Evolutionary conservation across 2,329 filamentous ascomycete species (phyloP).

Genomic region (Periconia macrospinosa): DNA sequence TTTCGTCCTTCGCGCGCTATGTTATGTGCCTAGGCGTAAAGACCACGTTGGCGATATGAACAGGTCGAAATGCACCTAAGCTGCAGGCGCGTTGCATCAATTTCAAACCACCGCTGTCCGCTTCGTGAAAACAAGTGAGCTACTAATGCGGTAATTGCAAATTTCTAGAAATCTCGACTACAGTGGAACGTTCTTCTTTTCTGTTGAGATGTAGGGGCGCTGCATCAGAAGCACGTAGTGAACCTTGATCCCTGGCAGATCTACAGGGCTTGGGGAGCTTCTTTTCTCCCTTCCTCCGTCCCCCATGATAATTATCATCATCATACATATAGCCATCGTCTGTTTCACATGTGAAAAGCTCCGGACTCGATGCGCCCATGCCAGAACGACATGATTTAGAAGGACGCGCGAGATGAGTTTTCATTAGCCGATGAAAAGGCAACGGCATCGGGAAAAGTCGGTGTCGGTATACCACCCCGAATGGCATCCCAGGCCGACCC

Average conservation of each 20-base stretch:
- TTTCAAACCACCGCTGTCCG: too few species aligned
- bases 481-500: too few species aligned
- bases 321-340: background rate
- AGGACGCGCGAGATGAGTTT: too few species aligned
- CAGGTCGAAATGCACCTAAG: slow-evolving; percentile 3
- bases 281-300: background rate
- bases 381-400: background rate
- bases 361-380: background rate
- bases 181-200: background rate
- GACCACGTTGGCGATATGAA: slow-evolving; percentile 6
- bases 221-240: background rate
- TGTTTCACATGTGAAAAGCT: background rate
- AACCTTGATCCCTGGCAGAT: background rate
- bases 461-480: too few species aligned
- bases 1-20: background rate
- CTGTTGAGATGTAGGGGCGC: slow-evolving; percentile 1
- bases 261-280: background rate
- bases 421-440: too few species aligned
- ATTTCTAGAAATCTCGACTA: background rate
- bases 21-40: background rate
- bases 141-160: background rate
- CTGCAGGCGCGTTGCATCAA: background rate
- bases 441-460: too few species aligned
- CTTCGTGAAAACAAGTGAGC: background rate
- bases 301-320: background rate